A percentile compares a stretch with the other conserved stretches of the same genome.
These are phyloP conservation scores for Boletellus deceptivus DNA, from an alignment of 1,284 basidiomycete genomes.

Conservation along the genomic window DNA sequence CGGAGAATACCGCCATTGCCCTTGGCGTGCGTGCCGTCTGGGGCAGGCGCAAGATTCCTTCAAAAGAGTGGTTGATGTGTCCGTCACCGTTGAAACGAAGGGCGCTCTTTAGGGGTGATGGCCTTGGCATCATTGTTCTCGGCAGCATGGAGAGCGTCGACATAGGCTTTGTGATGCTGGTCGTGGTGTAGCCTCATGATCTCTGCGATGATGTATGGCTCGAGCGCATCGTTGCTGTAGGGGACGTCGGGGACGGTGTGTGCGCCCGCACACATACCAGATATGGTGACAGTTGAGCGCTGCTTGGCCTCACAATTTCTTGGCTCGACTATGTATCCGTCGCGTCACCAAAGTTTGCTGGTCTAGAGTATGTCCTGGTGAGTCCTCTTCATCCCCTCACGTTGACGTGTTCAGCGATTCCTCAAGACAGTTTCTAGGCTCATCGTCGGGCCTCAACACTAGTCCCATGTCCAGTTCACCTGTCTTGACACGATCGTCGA, in stretches of 20 bases:
- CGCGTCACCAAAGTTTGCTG: no score
- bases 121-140: constrained; percentile 72
- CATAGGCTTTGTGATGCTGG: constrained; percentile 86
- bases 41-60: constrained; percentile 79
- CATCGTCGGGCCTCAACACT: no score
- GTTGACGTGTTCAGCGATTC: no score
- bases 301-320: no score
- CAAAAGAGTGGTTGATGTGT: constrained; percentile 93
- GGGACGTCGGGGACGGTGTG: constrained; percentile 82
- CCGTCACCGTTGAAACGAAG: constrained; percentile 74
- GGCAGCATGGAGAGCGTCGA: constrained; percentile 74
- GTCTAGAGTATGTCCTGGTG: no score
- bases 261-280: no score
- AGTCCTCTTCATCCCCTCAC: no score
- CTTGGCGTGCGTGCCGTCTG: constrained; percentile 42
- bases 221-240: constrained; percentile 86
- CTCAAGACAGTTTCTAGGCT: no score
- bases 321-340: no score
- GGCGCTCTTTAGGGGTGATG: constrained; percentile 69
- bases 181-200: constrained; percentile 87
- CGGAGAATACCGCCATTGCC: constrained; percentile 64
- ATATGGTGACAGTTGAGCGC: constrained; percentile 21
- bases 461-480: no score
- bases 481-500: no score
- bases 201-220: constrained; percentile 79